phyloP scores from a whole-genome alignment of 192 early-diverging fungal genomes.

The Coemansia sp. region DNA sequence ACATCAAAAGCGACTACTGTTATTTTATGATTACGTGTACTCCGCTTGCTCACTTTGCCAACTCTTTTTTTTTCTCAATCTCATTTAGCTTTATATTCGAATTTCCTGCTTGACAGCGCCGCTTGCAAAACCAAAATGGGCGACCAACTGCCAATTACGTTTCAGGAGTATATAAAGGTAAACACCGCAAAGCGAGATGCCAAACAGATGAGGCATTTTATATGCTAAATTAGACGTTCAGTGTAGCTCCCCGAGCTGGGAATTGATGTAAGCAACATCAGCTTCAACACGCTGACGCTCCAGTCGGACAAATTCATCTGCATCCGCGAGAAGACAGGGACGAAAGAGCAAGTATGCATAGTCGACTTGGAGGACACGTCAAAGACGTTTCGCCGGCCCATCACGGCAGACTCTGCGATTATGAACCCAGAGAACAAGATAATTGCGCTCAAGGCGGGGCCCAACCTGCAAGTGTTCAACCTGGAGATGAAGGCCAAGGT shows the following conservation, averaged over 20 bases:
- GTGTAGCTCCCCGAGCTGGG: conserved; percentile 84
- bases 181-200: neutral
- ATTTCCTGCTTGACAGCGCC: conserved; percentile 19
- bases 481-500: conserved; percentile 94
- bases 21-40: neutral
- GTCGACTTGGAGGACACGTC: conserved; percentile 86
- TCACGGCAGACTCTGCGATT: conserved; percentile 96
- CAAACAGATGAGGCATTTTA: conserved; percentile 8
- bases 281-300: conserved; percentile 96
- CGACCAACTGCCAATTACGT: conserved; percentile 85
- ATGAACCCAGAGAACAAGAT: conserved; percentile 95
- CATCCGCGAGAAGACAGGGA: conserved; percentile 86
- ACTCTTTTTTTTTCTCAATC: conserved; percentile 7
- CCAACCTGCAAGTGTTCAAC: conserved; percentile 97
- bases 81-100: conserved; percentile 8
- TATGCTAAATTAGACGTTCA: neutral
- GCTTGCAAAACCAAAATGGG: conserved; percentile 56
- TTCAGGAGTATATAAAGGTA: conserved; percentile 98
- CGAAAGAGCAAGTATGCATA: conserved; percentile 90
- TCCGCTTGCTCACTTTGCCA: too few species aligned
- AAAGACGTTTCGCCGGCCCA: conserved; percentile 83
- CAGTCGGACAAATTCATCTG: conserved; percentile 98
- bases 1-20: neutral
- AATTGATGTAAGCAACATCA: conserved; percentile 88
- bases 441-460: conserved; percentile 92